phyloP scores from a whole-genome alignment of 2,329 filamentous ascomycete species.

The Nothopassalora personata region DNA sequence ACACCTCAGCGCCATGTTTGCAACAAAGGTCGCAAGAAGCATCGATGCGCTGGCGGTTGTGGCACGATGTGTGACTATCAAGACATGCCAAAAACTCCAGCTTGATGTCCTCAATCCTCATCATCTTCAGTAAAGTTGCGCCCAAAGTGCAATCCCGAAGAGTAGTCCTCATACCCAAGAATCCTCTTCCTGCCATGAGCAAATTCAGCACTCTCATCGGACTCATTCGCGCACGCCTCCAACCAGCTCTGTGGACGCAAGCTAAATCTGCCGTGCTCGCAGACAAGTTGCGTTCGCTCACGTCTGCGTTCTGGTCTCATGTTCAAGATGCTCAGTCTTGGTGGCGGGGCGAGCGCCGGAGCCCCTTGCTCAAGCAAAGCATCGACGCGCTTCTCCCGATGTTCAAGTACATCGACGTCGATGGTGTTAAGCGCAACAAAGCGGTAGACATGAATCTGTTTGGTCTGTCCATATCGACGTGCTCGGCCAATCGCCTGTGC shows the following conservation, averaged over 20 bases:
- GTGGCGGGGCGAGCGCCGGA: slow-evolving; percentile 11
- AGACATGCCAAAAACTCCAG: too few species aligned
- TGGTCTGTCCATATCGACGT: slow-evolving; percentile 54
- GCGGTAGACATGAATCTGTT: slow-evolving; percentile 57
- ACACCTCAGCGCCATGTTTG: background rate
- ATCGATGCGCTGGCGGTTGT: background rate
- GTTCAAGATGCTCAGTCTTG: slow-evolving; percentile 10
- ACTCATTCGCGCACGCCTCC: slow-evolving; percentile 8
- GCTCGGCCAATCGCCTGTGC: slow-evolving; percentile 59
- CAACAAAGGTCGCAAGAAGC: background rate
- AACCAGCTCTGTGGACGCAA: slow-evolving; percentile 32
- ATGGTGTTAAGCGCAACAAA: slow-evolving; percentile 74
- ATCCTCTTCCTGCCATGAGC: slow-evolving; percentile 25
- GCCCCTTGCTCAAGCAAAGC: slow-evolving; percentile 23
- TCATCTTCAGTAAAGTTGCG: slow-evolving; percentile 30
- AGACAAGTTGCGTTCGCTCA: slow-evolving; percentile 30
- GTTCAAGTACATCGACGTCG: slow-evolving; percentile 45
- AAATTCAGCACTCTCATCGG: slow-evolving; percentile 7
- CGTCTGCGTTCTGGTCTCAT: background rate
- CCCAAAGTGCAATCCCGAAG: slow-evolving; percentile 32
- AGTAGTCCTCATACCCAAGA: slow-evolving; percentile 31
- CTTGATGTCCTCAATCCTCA: slow-evolving; percentile 12
- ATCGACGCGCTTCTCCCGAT: slow-evolving; percentile 34
- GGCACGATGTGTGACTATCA: background rate
- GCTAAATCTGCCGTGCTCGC: slow-evolving; percentile 27